A percentile compares a stretch with the other conserved stretches of the same genome.
Conservation (phyloP, 768 basidiomycete species). For the Leucocoprinus birnbaumii region DNA sequence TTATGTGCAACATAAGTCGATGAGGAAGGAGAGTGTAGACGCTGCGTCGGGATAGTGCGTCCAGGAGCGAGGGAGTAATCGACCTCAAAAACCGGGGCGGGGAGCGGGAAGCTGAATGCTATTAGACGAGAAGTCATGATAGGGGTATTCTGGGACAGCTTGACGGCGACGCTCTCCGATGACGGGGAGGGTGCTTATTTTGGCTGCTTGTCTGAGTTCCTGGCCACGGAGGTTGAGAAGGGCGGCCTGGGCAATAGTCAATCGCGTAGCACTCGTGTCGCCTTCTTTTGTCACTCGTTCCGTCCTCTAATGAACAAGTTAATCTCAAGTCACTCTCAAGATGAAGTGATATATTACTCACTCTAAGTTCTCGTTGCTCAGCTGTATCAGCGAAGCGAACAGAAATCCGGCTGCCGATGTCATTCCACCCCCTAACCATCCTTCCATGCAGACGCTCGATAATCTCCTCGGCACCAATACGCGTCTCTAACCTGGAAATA, state of each 20-base stretch:
- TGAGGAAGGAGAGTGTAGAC: conserved; percentile 15
- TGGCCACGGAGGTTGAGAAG: conserved; percentile 74
- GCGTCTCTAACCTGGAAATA: conserved; percentile 61
- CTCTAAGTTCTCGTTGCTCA: conserved; percentile 75
- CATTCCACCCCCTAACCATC: conserved; percentile 78
- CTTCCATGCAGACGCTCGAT: conserved; percentile 77
- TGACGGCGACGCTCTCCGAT: conserved; percentile 7
- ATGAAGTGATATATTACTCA: conserved; percentile 31
- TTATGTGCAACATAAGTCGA: neutral
- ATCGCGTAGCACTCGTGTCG: conserved; percentile 57
- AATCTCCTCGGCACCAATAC: conserved; percentile 70
- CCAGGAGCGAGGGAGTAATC: conserved; percentile 37
- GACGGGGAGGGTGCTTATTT: neutral
- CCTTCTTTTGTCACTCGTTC: conserved; percentile 62
- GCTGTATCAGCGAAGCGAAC: conserved; percentile 78
- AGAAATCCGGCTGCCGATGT: conserved; percentile 71
- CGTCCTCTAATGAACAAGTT: conserved; percentile 40
- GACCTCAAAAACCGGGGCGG: conserved; percentile 24
- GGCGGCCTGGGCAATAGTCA: conserved; percentile 79
- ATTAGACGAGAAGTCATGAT: conserved; percentile 6
- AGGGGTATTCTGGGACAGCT: neutral
- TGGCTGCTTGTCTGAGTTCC: conserved; percentile 33
- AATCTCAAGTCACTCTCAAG: neutral
- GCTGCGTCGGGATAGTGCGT: conserved; percentile 12
- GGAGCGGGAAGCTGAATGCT: neutral